Evolutionary conservation across 352 stramenopile genomes (phyloP).

Genomic region (Globisporangium polare): DNA sequence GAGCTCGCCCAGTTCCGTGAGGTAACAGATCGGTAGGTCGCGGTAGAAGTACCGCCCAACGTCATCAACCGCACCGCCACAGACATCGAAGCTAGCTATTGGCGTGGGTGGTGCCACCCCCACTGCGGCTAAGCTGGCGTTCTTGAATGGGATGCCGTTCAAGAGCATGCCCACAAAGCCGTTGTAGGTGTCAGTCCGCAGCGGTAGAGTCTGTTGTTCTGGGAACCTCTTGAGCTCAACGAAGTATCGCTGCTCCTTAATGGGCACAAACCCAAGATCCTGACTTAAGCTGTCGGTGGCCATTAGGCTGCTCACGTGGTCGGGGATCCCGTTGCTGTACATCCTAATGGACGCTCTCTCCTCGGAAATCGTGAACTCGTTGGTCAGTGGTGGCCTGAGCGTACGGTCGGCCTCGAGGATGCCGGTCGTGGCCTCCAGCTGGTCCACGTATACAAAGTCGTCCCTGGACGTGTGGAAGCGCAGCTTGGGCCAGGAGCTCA

Average conservation of each 20-base stretch:
- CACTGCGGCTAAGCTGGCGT: conserved; percentile 2
- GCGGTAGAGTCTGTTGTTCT: conserved; percentile 21
- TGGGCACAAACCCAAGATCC: background rate
- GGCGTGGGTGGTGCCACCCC: background rate
- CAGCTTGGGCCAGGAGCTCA: conserved; percentile 55
- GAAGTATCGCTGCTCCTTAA: conserved; percentile 45
- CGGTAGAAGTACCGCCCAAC: conserved; percentile 50
- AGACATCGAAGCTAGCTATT: conserved; percentile 19
- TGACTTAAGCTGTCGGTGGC: background rate
- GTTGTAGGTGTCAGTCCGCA: conserved; percentile 20
- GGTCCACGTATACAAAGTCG: conserved; percentile 41
- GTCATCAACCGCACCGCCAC: conserved; percentile 45
- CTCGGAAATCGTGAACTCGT: conserved; percentile 45
- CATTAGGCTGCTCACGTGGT: conserved; percentile 23
- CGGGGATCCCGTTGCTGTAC: conserved; percentile 64
- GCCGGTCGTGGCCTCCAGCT: conserved; percentile 39
- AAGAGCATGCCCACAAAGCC: conserved; percentile 50
- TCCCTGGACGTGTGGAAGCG: conserved; percentile 33
- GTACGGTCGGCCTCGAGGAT: conserved; percentile 8
- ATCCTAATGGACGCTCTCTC: conserved; percentile 38
- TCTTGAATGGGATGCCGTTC: conserved; percentile 59
- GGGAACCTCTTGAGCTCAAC: conserved; percentile 58
- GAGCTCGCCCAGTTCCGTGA: conserved; percentile 15
- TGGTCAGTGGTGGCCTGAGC: conserved; percentile 12
- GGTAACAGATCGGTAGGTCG: conserved; percentile 34